Percentiles rank a stretch among this genome's conserved stretches.
Evolutionary conservation across 2,329 filamentous ascomycete genomes (phyloP).

Genomic region (Penicillium sumatraense): DNA sequence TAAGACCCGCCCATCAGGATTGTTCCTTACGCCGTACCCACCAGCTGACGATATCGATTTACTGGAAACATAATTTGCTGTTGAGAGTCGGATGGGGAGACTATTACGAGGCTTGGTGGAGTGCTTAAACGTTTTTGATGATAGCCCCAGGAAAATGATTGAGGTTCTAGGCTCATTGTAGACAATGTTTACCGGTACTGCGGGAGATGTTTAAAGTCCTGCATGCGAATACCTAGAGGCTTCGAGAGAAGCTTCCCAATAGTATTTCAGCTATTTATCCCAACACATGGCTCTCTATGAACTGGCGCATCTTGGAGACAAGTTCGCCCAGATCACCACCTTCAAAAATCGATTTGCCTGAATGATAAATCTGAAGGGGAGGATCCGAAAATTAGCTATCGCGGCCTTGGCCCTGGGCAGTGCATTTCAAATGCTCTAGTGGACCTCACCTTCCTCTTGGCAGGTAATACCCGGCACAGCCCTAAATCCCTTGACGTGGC

Average conservation of each 20-base stretch:
- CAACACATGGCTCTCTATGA: too few relatives aligned
- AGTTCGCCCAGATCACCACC: too few relatives aligned
- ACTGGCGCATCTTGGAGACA: too few relatives aligned
- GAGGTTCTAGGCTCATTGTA: not conserved
- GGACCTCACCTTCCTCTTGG: not conserved
- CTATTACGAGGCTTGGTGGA: not conserved
- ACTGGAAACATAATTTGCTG: not conserved
- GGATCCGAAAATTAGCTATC: too few relatives aligned
- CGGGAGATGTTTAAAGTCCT: too few relatives aligned
- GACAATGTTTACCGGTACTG: not conserved
- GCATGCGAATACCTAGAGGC: too few relatives aligned
- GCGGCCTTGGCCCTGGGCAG: not conserved
- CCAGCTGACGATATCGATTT: not conserved
- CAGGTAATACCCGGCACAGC: not conserved
- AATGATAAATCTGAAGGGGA: too few relatives aligned
- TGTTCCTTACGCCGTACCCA: not conserved
- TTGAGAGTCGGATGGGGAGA: not conserved
- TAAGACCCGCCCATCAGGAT: not conserved
- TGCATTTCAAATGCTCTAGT: not conserved
- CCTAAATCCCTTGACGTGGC: not conserved
- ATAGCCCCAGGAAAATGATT: too few relatives aligned
- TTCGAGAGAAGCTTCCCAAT: too few relatives aligned
- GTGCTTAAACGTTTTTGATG: too few relatives aligned
- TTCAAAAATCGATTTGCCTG: too few relatives aligned
- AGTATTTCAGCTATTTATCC: too few relatives aligned